These are phyloP conservation scores for Senna tora DNA, from an alignment of 306 rosid species.

Conservation along the genomic window DNA sequence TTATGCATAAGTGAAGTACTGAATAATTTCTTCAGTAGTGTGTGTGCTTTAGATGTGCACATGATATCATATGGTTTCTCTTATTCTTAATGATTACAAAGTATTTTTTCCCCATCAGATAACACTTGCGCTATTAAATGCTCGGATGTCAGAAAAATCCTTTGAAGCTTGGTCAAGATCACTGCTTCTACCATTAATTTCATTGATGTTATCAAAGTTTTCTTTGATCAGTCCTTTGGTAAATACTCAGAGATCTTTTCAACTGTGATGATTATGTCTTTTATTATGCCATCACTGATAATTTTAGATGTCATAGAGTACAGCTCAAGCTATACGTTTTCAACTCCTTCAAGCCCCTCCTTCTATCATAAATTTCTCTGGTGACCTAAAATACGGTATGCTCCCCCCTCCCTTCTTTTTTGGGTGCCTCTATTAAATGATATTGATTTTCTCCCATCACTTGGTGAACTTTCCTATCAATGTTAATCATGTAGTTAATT, in stretches of 20 bases:
- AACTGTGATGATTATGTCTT: conserved; percentile 28
- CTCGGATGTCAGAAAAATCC: conserved; percentile 80
- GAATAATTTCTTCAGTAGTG: conserved; percentile 9
- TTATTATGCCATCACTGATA: conserved; percentile 34
- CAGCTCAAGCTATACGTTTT: conserved; percentile 73
- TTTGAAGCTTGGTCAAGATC: conserved; percentile 71
- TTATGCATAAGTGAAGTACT: not conserved
- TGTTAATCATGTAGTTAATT: conserved; percentile 2
- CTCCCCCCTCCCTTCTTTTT: not conserved
- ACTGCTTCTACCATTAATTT: conserved; percentile 74
- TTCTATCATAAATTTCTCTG: conserved; percentile 64
- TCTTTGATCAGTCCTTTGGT: conserved; percentile 91
- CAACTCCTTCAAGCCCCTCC: conserved; percentile 91
- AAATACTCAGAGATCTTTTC: conserved; percentile 36
- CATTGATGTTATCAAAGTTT: conserved; percentile 86
- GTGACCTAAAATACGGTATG: conserved; percentile 90
- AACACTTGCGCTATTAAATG: conserved; percentile 76
- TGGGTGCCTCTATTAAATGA: not conserved
- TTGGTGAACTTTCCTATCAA: conserved; percentile 20
- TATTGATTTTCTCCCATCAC: conserved; percentile 2
- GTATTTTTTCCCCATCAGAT: conserved; percentile 55
- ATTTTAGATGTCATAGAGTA: conserved; percentile 64
- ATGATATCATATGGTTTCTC: conserved; percentile 20
- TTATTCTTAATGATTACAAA: conserved; percentile 31
- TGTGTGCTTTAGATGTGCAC: conserved; percentile 17